A percentile compares a stretch with the other conserved stretches of the same genome.
phyloP scores from a whole-genome alignment of 176 grass and related monocot species.

The Thinopyrum elongatum region DNA sequence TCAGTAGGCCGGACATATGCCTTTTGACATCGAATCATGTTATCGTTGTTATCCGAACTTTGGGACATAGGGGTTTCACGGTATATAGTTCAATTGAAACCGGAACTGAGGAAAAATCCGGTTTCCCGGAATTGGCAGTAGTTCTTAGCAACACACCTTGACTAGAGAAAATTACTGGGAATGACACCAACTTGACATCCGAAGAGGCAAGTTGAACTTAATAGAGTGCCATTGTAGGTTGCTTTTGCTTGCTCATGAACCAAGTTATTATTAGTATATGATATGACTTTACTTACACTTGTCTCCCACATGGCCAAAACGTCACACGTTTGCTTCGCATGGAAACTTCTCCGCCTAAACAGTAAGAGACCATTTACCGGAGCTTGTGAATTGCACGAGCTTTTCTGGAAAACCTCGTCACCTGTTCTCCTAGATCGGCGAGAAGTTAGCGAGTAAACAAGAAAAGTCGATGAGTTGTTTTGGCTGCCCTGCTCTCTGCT shows the following conservation, averaged over 20 bases:
- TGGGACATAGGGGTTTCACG: background rate
- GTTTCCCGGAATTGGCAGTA: background rate
- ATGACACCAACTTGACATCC: background rate
- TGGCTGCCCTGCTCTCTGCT: background rate
- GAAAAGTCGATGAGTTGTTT: background rate
- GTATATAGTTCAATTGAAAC: background rate
- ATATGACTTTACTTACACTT: background rate
- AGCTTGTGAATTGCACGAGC: background rate
- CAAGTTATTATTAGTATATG: background rate
- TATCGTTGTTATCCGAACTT: too few relatives aligned
- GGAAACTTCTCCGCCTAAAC: background rate
- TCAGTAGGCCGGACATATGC: background rate
- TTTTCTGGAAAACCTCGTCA: background rate
- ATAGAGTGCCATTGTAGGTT: background rate
- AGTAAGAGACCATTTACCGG: background rate
- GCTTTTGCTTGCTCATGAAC: background rate
- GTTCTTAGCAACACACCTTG: background rate
- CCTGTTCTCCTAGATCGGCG: background rate
- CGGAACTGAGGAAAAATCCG: background rate
- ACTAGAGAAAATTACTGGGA: too few relatives aligned
- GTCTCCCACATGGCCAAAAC: conserved; percentile 34
- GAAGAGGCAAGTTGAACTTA: background rate
- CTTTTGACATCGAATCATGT: too few relatives aligned
- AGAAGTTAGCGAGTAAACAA: background rate
- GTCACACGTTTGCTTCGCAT: background rate